These are phyloP conservation scores for Cyclotella cryptica DNA, from an alignment of 108 stramenopile genomes.

Conservation along the genomic window DNA sequence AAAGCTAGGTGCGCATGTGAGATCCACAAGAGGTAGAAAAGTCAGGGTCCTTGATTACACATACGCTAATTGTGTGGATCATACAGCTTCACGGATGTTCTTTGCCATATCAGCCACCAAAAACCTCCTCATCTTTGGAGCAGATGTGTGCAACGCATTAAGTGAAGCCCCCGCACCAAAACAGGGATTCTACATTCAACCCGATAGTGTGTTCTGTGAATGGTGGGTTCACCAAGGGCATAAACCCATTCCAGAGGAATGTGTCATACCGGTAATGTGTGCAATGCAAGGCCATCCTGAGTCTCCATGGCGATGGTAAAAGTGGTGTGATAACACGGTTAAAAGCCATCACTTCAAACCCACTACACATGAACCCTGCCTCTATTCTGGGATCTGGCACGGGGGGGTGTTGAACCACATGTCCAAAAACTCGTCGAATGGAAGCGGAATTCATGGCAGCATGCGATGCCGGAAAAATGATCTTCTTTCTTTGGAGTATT, in stretches of 20 bases:
- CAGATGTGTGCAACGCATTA: neutral
- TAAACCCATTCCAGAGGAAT: no score
- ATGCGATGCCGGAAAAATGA: neutral
- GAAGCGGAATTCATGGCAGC: no score
- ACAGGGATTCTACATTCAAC: neutral
- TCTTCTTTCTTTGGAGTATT: neutral
- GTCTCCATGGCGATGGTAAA: no score
- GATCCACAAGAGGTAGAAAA: slow-evolving; percentile 6
- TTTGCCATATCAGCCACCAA: neutral
- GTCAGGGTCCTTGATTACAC: slow-evolving; percentile 15
- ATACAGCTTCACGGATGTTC: slow-evolving; percentile 6
- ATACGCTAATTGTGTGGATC: slow-evolving; percentile 23
- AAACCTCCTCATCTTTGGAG: slow-evolving; percentile 5
- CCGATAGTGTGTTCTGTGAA: neutral
- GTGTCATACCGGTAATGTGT: no score
- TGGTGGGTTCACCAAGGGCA: no score
- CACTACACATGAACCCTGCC: no score
- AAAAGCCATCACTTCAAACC: no score
- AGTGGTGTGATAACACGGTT: no score
- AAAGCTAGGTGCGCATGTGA: slow-evolving; percentile 2
- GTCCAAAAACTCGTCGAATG: no score
- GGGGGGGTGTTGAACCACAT: no score
- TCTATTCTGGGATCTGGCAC: no score
- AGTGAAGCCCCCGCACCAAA: neutral
- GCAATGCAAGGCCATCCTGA: no score